These are phyloP conservation scores for Gracilaria vermiculophylla DNA, from an alignment of 23 red algal species.

Conservation along the genomic window DNA sequence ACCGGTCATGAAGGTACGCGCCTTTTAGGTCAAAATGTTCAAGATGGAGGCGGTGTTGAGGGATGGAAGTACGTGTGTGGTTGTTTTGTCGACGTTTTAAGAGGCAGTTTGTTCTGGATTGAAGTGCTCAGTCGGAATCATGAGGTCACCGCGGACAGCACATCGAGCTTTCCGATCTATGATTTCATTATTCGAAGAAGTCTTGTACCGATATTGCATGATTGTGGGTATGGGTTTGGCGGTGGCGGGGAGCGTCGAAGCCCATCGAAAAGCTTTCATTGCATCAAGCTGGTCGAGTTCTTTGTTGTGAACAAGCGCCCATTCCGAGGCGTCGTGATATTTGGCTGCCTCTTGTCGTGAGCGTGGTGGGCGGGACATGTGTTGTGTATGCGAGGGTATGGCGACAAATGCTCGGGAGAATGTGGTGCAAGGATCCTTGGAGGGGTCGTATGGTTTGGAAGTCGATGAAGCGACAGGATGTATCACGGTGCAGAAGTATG, in stretches of 20 bases:
- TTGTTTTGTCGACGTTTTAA: conserved; percentile 9
- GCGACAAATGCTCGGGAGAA: neutral
- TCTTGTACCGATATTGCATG: conserved; percentile 45
- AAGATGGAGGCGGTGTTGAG: neutral
- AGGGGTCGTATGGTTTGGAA: conserved; percentile 1
- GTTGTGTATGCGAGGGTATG: neutral
- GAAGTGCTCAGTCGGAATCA: conserved; percentile 34
- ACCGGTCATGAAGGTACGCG: conserved; percentile 32
- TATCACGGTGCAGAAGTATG: neutral
- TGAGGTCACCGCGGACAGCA: conserved; percentile 2
- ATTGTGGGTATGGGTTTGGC: neutral
- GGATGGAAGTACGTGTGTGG: neutral
- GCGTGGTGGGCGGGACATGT: neutral
- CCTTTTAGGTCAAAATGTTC: conserved; percentile 42
- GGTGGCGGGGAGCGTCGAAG: neutral
- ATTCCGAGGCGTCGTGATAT: conserved; percentile 33
- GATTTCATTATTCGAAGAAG: neutral
- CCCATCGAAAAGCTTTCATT: neutral
- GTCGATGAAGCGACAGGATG: neutral
- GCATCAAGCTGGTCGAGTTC: conserved; percentile 43
- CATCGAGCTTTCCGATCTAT: conserved; percentile 5
- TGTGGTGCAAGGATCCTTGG: neutral
- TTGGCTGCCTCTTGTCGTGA: neutral
- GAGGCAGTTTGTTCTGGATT: neutral
- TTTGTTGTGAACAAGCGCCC: neutral